Evolutionary conservation across 2,329 filamentous ascomycete genomes (phyloP), one percentile per base, ranked within the genome.

Genomic region (Colletotrichum tamarilloi): DNA sequence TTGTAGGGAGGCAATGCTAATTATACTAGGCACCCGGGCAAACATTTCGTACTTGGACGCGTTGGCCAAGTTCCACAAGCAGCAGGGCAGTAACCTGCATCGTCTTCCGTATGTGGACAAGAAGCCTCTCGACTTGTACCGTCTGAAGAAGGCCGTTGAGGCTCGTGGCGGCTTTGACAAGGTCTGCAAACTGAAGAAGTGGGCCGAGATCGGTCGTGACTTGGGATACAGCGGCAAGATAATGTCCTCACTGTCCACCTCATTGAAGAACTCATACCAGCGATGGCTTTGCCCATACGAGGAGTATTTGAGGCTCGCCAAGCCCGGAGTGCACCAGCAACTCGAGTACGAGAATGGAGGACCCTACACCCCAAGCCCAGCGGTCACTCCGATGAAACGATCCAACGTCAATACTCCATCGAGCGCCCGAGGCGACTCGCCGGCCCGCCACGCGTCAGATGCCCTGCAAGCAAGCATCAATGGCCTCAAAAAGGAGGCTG

Each of bases 181-280:
- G 80, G 97, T 99, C 57, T 99, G 97, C 88, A 98, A 98, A 83
- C 89, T 93, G 68, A 99, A 99, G 85, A 98, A 98, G 85, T 99
- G 97, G 97, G 97, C 97, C 19, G 97, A 99, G 82, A 98, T 99
- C 77, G 97, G 97, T 42, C 92, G 97, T 79, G 97, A 98, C 81
- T 86, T 99, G 60, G 97, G 97, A 67, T 99, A 99, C 84, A 98
- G 96, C 80, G 97, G 97, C 80, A 99, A 99, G 86, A 99, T 99
- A 75, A 99, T 99, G 97, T 98, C 96, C 2, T 98, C 97, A 9
- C 86, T 99, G 59, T 99, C 97, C 6, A 99, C 97, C 0, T 98
- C 97, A 5, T 89, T 99, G 55, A 99, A 98, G 82, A 99, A 99
- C 82, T 98, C 97, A 0, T 99, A 97, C 78, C 95, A 98, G 81